Evolutionary conservation across 805 yeast genomes (phyloP).

Genomic region (Yarrowia porcina): DNA sequence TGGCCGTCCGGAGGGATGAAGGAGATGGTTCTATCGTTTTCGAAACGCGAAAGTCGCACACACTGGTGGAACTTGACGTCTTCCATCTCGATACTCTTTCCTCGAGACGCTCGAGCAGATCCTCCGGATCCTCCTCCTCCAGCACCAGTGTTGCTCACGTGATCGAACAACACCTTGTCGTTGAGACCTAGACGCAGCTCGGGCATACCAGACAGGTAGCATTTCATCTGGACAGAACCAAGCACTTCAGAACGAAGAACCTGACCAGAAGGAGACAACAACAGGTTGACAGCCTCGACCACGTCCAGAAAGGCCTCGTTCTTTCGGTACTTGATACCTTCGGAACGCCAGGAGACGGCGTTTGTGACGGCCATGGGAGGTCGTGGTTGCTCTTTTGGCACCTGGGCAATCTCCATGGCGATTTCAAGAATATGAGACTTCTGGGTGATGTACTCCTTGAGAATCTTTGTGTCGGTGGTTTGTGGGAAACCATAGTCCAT

Average conservation of each 20-base stretch:
- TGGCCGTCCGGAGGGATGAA: slow-evolving; percentile 92
- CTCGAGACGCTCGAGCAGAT: slow-evolving; percentile 28
- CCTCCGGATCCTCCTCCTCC: slow-evolving; percentile 31
- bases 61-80: slow-evolving; percentile 86
- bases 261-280: slow-evolving; percentile 58
- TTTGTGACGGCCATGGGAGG: slow-evolving; percentile 74
- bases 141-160: slow-evolving; percentile 34
- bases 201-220: slow-evolving; percentile 91
- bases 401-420: slow-evolving; percentile 24
- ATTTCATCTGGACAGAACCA: slow-evolving; percentile 71
- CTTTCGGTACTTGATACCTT: slow-evolving; percentile 80
- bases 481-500: slow-evolving; percentile 88
- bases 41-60: slow-evolving; percentile 67
- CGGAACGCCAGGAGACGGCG: slow-evolving; percentile 87
- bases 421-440: slow-evolving; percentile 45
- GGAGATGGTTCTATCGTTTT: slow-evolving; percentile 55
- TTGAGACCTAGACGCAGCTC: slow-evolving; percentile 71
- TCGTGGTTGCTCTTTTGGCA: slow-evolving; percentile 36
- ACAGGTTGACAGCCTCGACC: slow-evolving; percentile 66
- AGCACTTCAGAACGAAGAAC: slow-evolving; percentile 63
- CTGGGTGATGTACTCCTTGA: slow-evolving; percentile 73
- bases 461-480: slow-evolving; percentile 71
- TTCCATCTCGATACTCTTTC: slow-evolving; percentile 44
- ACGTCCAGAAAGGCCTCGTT: slow-evolving; percentile 90
- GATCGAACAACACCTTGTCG: slow-evolving; percentile 35